Evolutionary conservation across 768 basidiomycete genomes (phyloP), one percentile per base, ranked within the genome.

Genomic region (Russula abietina): DNA sequence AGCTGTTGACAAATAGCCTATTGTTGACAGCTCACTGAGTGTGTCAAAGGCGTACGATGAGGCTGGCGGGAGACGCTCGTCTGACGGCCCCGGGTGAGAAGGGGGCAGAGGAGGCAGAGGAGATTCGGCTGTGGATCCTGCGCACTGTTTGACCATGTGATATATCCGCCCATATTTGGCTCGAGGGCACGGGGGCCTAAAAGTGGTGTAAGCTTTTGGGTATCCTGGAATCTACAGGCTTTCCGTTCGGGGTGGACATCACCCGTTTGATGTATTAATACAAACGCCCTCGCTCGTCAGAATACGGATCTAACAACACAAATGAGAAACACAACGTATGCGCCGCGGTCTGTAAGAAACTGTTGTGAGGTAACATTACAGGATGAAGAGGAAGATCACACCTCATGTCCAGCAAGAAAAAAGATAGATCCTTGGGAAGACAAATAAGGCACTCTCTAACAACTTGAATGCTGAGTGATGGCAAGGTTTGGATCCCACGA

Each of bases 201-300:
- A n/a, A n/a, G n/a, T n/a, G n/a, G n/a, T n/a, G n/a, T n/a, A n/a
- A n/a, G n/a, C n/a, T n/a, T n/a, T n/a, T n/a, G n/a, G n/a, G n/a
- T n/a, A n/a, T n/a, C n/a, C n/a, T n/a, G n/a, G 30, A 7, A 2
- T 19, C 1, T 38, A 54, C 48, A 24, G 45, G 43, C 24, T 30
- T 16, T 10, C 32, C 50, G 62, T 71, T 67, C 1, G 50, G 53
- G 43, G 68, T 71, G 43, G 73, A 60, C 32, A 76, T 64, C 7
- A 77, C 67, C 9, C 63, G 58, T 30, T 69, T 73, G 60, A 77
- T 75, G 63, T 74, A 75, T 60, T 71, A 61, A 59, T 71, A 76
- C 28, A 77, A 61, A 51, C 70, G 75, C 54, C 74, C 77, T 67
- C 81, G 80, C 57, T 77, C 74, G 1, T 78, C 76, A 2, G 71